Base-by-base conservation (phyloP, 1,284 basidiomycete species). In the Ustilago bromivora region DNA sequence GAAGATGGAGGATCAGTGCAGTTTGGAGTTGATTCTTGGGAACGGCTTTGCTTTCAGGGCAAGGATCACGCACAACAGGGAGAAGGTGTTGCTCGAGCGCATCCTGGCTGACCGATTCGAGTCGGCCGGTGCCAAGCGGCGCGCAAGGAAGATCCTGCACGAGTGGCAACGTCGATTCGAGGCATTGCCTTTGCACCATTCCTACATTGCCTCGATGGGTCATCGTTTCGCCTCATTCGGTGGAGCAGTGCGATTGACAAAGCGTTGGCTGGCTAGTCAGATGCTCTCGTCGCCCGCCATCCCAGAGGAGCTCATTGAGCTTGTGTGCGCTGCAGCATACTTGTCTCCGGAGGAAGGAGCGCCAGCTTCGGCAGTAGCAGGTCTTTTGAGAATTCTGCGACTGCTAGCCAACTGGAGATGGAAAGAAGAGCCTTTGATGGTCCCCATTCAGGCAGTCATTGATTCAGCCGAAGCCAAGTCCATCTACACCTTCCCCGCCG, bases 261-360 rank as follows among this genome's bases (percentile, higher is more conserved):
- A 98, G 87, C 90, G 97, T 57, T 99, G 97, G 97, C 88, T 98
- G 55, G 90, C 92, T 0, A 89, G 92, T 1, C 97, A 99, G 86
- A 94, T 96, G 92, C 89, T 98, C 28, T 67, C 80, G 13, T 88
- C 94, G 17, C 88, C 89, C 1, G 92, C 94, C 77, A 87, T 96
- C 49, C 89, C 90, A 6, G 90, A 91, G 63, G 94, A 98, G 85
- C 91, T 91, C 0, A 89, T 94, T 53, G 97, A 99, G 87, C 88
- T 99, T 12, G 85, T 99, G 35, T 93, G 92, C 80, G 94, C 94
- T 0, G 85, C 86, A 23, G 87, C 89, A 3, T 91, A 89, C 78
- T 82, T 90, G 51, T 87, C 87, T 56, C 74, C 79, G 6, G 77
- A 74, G 23, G 80, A 79, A 63, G 75, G 69, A 17, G 78, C 84